phyloP scores from a whole-genome alignment of 2,329 filamentous ascomycete species.

The Penicillium rolfsii region DNA sequence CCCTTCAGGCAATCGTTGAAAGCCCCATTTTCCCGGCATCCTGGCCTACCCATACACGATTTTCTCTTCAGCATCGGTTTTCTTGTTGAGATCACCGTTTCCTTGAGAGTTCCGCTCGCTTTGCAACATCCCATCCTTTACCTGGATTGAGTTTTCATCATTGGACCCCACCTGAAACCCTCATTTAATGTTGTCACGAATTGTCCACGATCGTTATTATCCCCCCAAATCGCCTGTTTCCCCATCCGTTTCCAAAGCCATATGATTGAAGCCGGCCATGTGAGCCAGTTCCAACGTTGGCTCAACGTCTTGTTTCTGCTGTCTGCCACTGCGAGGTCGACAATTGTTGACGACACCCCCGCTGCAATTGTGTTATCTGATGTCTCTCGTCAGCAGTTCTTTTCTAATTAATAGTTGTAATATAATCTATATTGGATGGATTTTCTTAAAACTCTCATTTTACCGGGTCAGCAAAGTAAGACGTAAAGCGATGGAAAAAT shows the following conservation, averaged over 20 bases:
- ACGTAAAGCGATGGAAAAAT: no score
- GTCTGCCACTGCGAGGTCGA: conserved; percentile 1
- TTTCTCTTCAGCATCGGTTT: conserved; percentile 18
- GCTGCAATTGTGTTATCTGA: conserved; percentile 11
- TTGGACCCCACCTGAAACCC: conserved; percentile 9
- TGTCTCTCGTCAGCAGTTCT: conserved; percentile 2
- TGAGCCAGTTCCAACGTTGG: not conserved
- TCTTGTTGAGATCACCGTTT: conserved; percentile 12
- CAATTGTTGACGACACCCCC: conserved; percentile 22
- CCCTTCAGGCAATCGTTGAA: conserved; percentile 1
- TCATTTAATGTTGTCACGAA: conserved; percentile 31
- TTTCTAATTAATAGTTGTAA: conserved; percentile 27
- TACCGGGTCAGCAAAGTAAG: no score
- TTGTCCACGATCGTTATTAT: conserved; percentile 28
- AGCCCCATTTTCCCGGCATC: conserved; percentile 9
- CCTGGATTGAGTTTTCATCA: conserved; percentile 7
- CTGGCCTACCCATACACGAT: conserved; percentile 2
- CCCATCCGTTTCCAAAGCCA: not conserved
- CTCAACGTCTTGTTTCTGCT: not conserved
- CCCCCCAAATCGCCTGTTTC: not conserved
- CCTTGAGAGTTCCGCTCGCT: conserved; percentile 11
- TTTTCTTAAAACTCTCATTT: not conserved
- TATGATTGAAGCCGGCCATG: not conserved
- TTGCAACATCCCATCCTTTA: conserved; percentile 10
- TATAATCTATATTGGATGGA: conserved; percentile 25